Base-by-base conservation (phyloP, 1,139 yeast genomes). In the Blastobotrys ciferrii region DNA sequence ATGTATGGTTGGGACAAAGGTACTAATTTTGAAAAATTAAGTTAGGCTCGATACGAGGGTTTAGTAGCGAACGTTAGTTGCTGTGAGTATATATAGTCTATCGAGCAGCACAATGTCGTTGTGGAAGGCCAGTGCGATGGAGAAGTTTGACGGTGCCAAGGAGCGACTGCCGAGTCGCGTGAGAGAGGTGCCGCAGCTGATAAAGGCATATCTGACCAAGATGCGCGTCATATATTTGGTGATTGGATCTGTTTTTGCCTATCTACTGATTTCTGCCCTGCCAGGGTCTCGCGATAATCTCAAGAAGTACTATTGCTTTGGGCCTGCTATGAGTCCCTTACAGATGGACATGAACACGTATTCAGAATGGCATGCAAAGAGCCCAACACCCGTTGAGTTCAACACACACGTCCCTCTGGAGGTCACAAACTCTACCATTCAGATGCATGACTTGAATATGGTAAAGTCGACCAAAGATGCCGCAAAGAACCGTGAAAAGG, bases 401-500 rank as follows among this genome's bases (percentile, higher is more conserved):
- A 59, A 60, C 43, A 51, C 57, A 30, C 60, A 57, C 44, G 46
- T 47, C 19, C 51, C 61, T 2, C 35, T 55, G 13, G 51, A 42
- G 28, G 38, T 54, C 23, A 42, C 40, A 25, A 57, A 57, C 39
- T 46, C 54, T 5, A 40, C 57, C 7, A 53, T 76, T 11, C 74
- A 71, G 38, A 73, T 67, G 52, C 74, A 73, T 52, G 82, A 79
- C 56, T 59, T 91, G 71, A 89, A 91, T 68, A 77, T 77, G 60
- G 71, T 89, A 58, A 79, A 81, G 35, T 76, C 89, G 5, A 78
- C 89, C 1, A 73, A 84, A 19, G 76, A 80, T 66, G 84, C 95
- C 6, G 78, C 80, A 48, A 74, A 75, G 52, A 86, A 87, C 65
- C 78, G 78, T 61, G 97, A 92, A 64, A 85, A 85, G 56, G 87